Base-by-base conservation (phyloP, 345 rosid genomes). In the Lepidium aucheri region DNA sequence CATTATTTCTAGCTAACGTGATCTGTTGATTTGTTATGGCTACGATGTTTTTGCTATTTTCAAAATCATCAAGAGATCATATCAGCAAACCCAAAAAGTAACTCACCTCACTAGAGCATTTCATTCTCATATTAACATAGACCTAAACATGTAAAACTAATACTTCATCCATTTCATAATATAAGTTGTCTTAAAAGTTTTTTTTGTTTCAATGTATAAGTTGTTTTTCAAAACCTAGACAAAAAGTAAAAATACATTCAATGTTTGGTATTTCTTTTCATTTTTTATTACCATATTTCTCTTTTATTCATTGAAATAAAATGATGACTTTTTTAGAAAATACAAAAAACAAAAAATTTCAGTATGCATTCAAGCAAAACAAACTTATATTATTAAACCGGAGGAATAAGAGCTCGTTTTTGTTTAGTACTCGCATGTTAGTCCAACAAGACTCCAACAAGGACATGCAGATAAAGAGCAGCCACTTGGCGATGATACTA, bases 391-490 rank as follows among this genome's bases (percentile, higher is more conserved):
- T n/a, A n/a, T n/a, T n/a, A n/a, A n/a, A n/a, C n/a, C n/a, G n/a
- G n/a, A n/a, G n/a, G n/a, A n/a, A n/a, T n/a, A n/a, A n/a, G 63
- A 44, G 46, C 38, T 33, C 40, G 17, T 30, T 45, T 36, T 17
- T 5, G 38, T 34, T 34, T 54, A 33, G 20, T 35, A 46, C 40
- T 45, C 55, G n/a, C 65, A 57, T 57, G 67, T 41, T 49, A 57
- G 36, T 56, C 40, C 35, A 54, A 58, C 55, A 67, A 66, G 55
- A 65, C 33, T 30, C 67, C 43, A 73, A 73, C 46, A 65, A 67
- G 16, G 63, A 54, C 59, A 74, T 67, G 77, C 77, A 74, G 64
- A 60, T 73, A 36, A 40, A 35, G 45, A 74, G 30, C 59, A 46
- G 62, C 44, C 69, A 67, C 68, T 67, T 67, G 77, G 68, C 77